A percentile compares a stretch with the other conserved stretches of the same genome.
These are phyloP conservation scores for Suillus plorans DNA, from an alignment of 768 basidiomycete species.

Conservation along the genomic window DNA sequence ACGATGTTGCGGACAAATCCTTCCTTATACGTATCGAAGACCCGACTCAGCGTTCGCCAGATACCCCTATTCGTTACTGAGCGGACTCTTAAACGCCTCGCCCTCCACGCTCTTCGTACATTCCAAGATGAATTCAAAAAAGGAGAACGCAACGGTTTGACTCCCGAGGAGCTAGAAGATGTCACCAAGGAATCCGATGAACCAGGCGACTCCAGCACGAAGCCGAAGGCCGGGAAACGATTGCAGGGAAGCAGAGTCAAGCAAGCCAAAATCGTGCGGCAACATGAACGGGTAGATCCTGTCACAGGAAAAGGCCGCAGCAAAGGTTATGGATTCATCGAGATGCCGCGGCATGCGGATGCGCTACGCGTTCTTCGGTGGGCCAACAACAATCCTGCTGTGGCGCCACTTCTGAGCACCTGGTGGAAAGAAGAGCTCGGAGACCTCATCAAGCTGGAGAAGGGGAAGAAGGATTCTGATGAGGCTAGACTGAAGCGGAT, in stretches of 20 bases:
- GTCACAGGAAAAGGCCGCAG: constrained; percentile 84
- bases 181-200: constrained; percentile 26
- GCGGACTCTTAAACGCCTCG: constrained; percentile 84
- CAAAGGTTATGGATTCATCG: constrained; percentile 95
- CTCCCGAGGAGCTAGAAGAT: constrained; percentile 68
- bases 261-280: constrained; percentile 91
- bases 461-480: constrained; percentile 44
- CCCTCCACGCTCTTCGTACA: constrained; percentile 71
- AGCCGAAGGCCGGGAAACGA: constrained; percentile 17
- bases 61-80: constrained; percentile 90
- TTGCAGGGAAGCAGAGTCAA: constrained; percentile 50
- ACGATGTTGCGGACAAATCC: constrained; percentile 88
- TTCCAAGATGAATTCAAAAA: constrained; percentile 80
- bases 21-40: constrained; percentile 90
- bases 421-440: constrained; percentile 87
- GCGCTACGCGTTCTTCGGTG: constrained; percentile 89
- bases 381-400: constrained; percentile 86
- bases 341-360: constrained; percentile 85
- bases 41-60: constrained; percentile 91
- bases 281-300: constrained; percentile 85
- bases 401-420: constrained; percentile 60
- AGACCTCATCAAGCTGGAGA: constrained; percentile 58
- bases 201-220: constrained; percentile 21
- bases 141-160: constrained; percentile 59
- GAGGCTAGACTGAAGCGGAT: constrained; percentile 56